Conservation (phyloP, 2,329 filamentous ascomycete genomes). For the Sclerotinia nivalis region DNA sequence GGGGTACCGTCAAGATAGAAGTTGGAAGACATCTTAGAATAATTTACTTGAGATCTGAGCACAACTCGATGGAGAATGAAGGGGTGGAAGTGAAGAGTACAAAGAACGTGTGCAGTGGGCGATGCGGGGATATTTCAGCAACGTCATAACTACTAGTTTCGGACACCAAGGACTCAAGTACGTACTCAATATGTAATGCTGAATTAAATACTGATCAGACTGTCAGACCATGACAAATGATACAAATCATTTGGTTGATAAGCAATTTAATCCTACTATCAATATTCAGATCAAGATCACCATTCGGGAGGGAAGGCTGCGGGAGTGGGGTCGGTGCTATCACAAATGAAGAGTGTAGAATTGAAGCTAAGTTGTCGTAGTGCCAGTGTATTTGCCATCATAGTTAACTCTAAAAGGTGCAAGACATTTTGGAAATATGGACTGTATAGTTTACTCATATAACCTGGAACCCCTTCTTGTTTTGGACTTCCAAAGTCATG, state of each 20-base stretch:
- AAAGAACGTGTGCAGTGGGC: not conserved
- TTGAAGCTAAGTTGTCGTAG: too few species aligned
- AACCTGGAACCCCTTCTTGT: too few species aligned
- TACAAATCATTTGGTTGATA: not conserved
- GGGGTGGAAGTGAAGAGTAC: not conserved
- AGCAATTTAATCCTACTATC: not conserved
- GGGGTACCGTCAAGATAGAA: slow-evolving; percentile 28
- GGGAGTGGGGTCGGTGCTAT: not conserved
- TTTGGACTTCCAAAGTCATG: too few species aligned
- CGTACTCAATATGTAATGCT: not conserved
- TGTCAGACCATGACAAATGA: not conserved
- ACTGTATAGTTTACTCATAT: too few species aligned
- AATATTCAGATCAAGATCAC: not conserved
- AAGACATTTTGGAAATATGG: too few species aligned
- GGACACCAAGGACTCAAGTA: not conserved
- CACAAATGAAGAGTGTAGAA: too few species aligned
- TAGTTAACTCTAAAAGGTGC: too few species aligned
- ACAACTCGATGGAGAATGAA: not conserved
- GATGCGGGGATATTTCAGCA: slow-evolving; percentile 1
- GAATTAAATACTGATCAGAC: too few species aligned
- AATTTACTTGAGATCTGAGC: not conserved
- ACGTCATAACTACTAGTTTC: slow-evolving; percentile 6
- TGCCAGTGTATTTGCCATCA: too few species aligned
- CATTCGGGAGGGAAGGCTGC: not conserved
- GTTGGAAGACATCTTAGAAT: slow-evolving; percentile 16